Percentiles rank a stretch among this genome's conserved stretches.
Evolutionary conservation across 306 rosid species (phyloP).

Genomic region (Clitoria ternatea): DNA sequence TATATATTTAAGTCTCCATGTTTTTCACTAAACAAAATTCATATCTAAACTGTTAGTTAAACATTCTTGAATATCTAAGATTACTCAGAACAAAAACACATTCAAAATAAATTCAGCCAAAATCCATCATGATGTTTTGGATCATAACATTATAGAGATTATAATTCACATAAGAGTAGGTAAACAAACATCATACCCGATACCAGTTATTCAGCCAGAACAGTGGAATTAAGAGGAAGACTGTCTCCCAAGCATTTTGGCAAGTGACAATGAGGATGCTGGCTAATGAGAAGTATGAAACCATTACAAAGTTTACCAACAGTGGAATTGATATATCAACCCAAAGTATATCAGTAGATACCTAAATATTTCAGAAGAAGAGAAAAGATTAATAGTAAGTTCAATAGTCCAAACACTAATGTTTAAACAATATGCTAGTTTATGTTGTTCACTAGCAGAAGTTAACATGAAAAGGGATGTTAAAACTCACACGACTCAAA

Average conservation of each 20-base stretch:
- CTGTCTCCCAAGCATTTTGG: slow-evolving; percentile 75
- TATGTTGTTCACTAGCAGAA: not conserved
- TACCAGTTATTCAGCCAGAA: slow-evolving; percentile 72
- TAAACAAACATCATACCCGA: slow-evolving; percentile 56
- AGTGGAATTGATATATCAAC: slow-evolving; percentile 66
- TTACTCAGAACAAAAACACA: not conserved
- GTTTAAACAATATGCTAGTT: not conserved
- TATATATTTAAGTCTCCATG: not conserved
- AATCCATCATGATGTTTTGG: not conserved
- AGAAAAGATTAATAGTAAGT: not conserved
- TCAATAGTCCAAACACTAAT: not conserved
- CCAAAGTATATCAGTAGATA: slow-evolving; percentile 74
- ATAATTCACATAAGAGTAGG: not conserved
- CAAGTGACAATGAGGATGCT: slow-evolving; percentile 55
- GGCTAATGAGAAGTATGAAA: slow-evolving; percentile 45
- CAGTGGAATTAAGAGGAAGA: slow-evolving; percentile 73
- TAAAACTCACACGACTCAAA: slow-evolving; percentile 70
- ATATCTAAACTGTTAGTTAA: not conserved
- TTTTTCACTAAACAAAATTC: not conserved
- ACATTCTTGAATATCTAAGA: not conserved
- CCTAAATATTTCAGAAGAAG: slow-evolving; percentile 38
- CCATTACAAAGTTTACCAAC: slow-evolving; percentile 30
- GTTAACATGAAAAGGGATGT: not conserved
- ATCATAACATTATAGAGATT: slow-evolving; percentile 6
- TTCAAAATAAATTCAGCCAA: not conserved